A percentile compares a stretch with the other conserved stretches of the same genome.
Conservation (phyloP, 139 green algal species). For the Coelastrella sp. region DNA sequence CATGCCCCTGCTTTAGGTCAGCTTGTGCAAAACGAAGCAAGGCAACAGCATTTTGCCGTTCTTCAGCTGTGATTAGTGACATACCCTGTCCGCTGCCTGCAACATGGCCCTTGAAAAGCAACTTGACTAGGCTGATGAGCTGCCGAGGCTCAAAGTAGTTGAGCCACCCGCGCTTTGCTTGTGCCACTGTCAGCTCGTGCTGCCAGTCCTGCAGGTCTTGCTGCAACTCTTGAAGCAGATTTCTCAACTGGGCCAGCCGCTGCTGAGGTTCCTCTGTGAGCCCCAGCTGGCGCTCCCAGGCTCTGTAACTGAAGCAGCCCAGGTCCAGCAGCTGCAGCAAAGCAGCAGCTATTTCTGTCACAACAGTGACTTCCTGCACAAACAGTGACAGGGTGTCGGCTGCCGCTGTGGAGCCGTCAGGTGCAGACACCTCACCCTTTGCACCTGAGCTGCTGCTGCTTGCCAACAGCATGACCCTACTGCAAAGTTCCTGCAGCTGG, state of each 20-base stretch:
- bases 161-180: neutral
- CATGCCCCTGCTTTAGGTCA: neutral
- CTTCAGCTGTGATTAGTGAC: neutral
- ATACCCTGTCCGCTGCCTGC: neutral
- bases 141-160: conserved; percentile 23
- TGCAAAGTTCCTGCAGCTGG: conserved; percentile 18
- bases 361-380: neutral
- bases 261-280: neutral
- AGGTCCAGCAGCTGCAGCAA: neutral
- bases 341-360: neutral
- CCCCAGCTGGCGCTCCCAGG: neutral
- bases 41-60: neutral
- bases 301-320: conserved; percentile 3
- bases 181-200: neutral
- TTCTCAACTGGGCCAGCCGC: neutral
- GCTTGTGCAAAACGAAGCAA: neutral
- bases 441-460: neutral
- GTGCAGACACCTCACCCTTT: neutral
- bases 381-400: neutral
- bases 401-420: neutral
- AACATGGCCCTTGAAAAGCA: neutral
- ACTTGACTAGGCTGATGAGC: neutral
- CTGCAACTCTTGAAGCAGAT: conserved; percentile 4
- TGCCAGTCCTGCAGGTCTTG: neutral
- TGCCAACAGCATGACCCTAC: neutral